These are phyloP conservation scores for Spathaspora jeffriesii DNA, from an alignment of 1,139 yeast genomes.

Conservation along the genomic window DNA sequence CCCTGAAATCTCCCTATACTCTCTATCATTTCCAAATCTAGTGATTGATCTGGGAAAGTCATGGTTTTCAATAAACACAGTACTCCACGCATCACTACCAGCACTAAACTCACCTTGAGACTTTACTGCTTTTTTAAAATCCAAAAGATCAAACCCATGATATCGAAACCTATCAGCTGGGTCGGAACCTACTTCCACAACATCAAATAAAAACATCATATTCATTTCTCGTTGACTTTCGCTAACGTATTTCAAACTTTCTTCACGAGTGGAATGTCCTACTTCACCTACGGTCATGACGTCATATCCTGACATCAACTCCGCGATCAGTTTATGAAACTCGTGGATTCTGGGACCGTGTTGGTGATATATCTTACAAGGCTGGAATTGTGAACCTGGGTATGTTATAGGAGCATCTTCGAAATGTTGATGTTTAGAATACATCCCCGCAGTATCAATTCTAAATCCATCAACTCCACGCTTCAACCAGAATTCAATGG, in stretches of 20 bases:
- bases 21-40: slow-evolving; percentile 48
- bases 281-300: slow-evolving; percentile 60
- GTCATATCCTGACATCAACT: slow-evolving; percentile 45
- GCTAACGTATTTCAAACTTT: slow-evolving; percentile 46
- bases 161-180: slow-evolving; percentile 31
- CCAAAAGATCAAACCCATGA: slow-evolving; percentile 33
- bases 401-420: slow-evolving; percentile 50
- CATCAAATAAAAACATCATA: slow-evolving; percentile 52
- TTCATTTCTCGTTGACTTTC: slow-evolving; percentile 50
- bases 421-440: slow-evolving; percentile 47
- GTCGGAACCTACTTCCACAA: slow-evolving; percentile 42
- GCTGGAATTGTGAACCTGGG: slow-evolving; percentile 43
- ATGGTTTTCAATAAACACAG: slow-evolving; percentile 56
- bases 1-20: slow-evolving; percentile 35
- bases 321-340: slow-evolving; percentile 52
- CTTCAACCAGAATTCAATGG: slow-evolving; percentile 53
- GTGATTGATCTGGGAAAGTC: slow-evolving; percentile 57
- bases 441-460: slow-evolving; percentile 54
- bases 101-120: slow-evolving; percentile 35
- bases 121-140: slow-evolving; percentile 42
- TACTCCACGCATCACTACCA: slow-evolving; percentile 57
- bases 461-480: slow-evolving; percentile 60
- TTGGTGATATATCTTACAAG: slow-evolving; percentile 27
- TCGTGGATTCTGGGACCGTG: slow-evolving; percentile 59
- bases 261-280: slow-evolving; percentile 41